phyloP scores from a whole-genome alignment of 2,329 filamentous ascomycete species.

The Penicillium sp. region DNA sequence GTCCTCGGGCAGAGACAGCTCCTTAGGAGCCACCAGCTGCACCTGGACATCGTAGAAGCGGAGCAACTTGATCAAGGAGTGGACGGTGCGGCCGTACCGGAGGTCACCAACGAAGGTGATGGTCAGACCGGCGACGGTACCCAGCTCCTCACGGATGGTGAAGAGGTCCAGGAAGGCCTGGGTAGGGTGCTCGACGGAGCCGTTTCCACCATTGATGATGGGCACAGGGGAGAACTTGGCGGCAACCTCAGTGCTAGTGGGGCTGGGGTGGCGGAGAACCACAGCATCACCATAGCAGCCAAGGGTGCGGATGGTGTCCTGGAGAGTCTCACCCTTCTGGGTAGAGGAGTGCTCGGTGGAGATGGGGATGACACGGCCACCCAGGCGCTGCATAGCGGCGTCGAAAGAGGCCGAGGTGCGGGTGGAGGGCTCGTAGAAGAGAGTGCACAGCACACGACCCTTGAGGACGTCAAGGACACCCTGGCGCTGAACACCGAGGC shows the following conservation, averaged over 20 bases:
- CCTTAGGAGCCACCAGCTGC: constrained; percentile 83
- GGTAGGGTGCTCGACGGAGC: constrained; percentile 92
- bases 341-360: constrained; percentile 83
- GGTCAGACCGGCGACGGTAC: constrained; percentile 90
- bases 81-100: constrained; percentile 88
- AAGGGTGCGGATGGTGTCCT: constrained; percentile 90
- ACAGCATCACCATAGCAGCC: constrained; percentile 94
- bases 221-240: constrained; percentile 86
- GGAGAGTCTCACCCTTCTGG: constrained; percentile 89
- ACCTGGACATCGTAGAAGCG: constrained; percentile 94
- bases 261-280: constrained; percentile 90
- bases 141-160: constrained; percentile 96
- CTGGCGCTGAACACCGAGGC: constrained; percentile 87
- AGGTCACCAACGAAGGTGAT: constrained; percentile 96
- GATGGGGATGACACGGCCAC: constrained; percentile 80
- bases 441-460: constrained; percentile 80
- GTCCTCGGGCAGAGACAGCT: constrained; percentile 72
- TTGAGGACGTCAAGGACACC: constrained; percentile 85
- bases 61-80: constrained; percentile 91
- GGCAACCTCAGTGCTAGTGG: constrained; percentile 76
- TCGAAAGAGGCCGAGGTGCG: constrained; percentile 95
- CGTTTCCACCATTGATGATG: constrained; percentile 96
- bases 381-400: constrained; percentile 96
- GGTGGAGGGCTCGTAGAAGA: constrained; percentile 98
- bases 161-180: constrained; percentile 98